Conservation (phyloP, 1,284 basidiomycete species). For the Bjerkandera adusta region DNA sequence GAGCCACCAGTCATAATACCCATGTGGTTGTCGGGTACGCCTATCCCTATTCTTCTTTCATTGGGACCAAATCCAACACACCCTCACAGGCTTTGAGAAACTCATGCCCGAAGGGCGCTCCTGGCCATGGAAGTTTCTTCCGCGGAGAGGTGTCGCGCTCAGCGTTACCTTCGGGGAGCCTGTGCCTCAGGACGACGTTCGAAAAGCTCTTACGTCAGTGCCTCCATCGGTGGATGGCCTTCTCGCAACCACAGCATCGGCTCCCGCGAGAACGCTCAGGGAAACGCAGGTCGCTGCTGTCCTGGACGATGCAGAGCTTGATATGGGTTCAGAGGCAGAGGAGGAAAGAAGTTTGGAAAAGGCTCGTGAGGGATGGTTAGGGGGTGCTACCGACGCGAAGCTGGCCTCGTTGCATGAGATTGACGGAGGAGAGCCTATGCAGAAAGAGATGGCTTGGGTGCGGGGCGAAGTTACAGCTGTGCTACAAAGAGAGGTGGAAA, state of each 20-base stretch:
- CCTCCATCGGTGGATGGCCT: not conserved
- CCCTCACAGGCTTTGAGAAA: conserved; percentile 71
- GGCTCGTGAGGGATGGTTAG: conserved; percentile 13
- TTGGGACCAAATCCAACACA: not conserved
- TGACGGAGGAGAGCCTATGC: not conserved
- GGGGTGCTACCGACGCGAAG: not conserved
- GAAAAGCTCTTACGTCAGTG: conserved; percentile 23
- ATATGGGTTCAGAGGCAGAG: not conserved
- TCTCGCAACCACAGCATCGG: conserved; percentile 6
- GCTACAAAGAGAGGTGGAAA: conserved; percentile 59
- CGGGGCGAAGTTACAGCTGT: conserved; percentile 56
- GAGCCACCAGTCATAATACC: conserved; percentile 84
- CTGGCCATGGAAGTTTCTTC: conserved; percentile 72
- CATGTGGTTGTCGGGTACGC: conserved; percentile 85
- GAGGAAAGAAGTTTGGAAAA: not conserved
- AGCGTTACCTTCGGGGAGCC: conserved; percentile 74
- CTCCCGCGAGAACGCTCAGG: not conserved
- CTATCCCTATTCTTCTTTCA: not conserved
- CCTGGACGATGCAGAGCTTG: not conserved
- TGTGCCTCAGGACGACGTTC: conserved; percentile 44
- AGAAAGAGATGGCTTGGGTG: conserved; percentile 33
- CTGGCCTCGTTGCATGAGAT: not conserved
- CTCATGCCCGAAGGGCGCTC: conserved; percentile 85
- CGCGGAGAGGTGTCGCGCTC: conserved; percentile 58
- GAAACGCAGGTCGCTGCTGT: not conserved